Percentiles rank a stretch among this genome's conserved stretches.
Evolutionary conservation across 2,329 filamentous ascomycete species (phyloP).

Genomic region (Dothiorella sarmentorum): DNA sequence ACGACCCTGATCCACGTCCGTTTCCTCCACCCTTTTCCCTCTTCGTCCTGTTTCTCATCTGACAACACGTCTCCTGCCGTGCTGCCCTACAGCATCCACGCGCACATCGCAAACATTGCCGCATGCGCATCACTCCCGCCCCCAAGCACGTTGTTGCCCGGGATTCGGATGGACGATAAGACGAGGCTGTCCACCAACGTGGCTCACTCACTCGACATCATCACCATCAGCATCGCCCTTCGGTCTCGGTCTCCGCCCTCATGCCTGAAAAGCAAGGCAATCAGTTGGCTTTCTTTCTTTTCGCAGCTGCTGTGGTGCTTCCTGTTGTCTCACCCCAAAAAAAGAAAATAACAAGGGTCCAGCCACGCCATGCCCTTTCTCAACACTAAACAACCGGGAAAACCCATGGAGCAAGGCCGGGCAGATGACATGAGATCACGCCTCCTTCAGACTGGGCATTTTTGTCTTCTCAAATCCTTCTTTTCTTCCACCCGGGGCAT

Average conservation of each 20-base stretch:
- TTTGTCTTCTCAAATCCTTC: too few relatives aligned
- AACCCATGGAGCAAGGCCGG: neutral
- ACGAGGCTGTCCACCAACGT: conserved; percentile 8
- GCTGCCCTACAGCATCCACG: neutral
- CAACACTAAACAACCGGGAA: too few relatives aligned
- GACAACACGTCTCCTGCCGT: neutral
- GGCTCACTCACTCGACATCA: neutral
- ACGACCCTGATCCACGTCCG: neutral
- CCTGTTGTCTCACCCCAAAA: conserved; percentile 1
- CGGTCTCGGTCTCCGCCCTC: neutral
- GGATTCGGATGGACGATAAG: conserved; percentile 19
- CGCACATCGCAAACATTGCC: neutral
- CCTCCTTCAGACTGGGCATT: too few relatives aligned
- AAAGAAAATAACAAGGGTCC: neutral
- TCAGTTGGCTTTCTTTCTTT: neutral
- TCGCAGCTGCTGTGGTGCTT: neutral
- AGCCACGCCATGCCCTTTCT: neutral
- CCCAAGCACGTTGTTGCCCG: too few relatives aligned
- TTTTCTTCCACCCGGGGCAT: too few relatives aligned
- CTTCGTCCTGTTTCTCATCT: neutral
- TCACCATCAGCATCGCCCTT: neutral
- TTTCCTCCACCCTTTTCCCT: neutral
- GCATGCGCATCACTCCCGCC: neutral
- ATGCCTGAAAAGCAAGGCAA: neutral
- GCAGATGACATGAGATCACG: conserved; percentile 17